Evolutionary conservation across 148 eudicot species (phyloP), one percentile per base, ranked within the genome.

Genomic region (Chenopodium suecicum): DNA sequence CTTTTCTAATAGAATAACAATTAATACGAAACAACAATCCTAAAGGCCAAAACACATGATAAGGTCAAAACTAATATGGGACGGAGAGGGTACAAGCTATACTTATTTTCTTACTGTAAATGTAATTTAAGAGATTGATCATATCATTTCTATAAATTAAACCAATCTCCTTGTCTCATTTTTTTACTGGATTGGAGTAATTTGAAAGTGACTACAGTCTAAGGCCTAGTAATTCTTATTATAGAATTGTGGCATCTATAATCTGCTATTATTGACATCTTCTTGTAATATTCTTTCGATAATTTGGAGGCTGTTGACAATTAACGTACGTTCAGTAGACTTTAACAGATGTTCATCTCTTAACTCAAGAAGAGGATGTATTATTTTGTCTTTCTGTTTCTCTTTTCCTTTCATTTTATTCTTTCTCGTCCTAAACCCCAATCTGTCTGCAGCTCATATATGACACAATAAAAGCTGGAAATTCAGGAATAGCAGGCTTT

Each of bases 381-480:
- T 41, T 37, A 32, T 4, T 69, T 54, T 56, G 1, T 9, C 54
- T 50, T 50, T 3, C 23, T 0, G 1, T 19, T 69, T 20, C 23
- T 0, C 7, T 19, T 69, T 20, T 68, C 31, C 48, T 79, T 22
- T 16, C 56, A 27, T 9, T 65, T 56, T 32, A 22, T 23, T 44
- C 32, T 29, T 66, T 79, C 80, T 83, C 75, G 83, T 74, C 47
- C 19, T 47, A 63, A 58, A 32, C 37, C 20, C 17, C 44, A 58
- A 47, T 47, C 70, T 66, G 65, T 77, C 70, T 92, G 92, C 90
- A 97, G 99, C 94, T 97, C 74, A 97, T 97, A 88, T 97, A 94
- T 80, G 99, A 97, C 85, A 92, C 97, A 34, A 87, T 97, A 78
- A 89, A 86, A 87, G 87, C 93, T 85, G 95, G 93, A 82, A 91